phyloP scores from a whole-genome alignment of 1,284 basidiomycete species.

The Ceratobasidium theobromae region DNA sequence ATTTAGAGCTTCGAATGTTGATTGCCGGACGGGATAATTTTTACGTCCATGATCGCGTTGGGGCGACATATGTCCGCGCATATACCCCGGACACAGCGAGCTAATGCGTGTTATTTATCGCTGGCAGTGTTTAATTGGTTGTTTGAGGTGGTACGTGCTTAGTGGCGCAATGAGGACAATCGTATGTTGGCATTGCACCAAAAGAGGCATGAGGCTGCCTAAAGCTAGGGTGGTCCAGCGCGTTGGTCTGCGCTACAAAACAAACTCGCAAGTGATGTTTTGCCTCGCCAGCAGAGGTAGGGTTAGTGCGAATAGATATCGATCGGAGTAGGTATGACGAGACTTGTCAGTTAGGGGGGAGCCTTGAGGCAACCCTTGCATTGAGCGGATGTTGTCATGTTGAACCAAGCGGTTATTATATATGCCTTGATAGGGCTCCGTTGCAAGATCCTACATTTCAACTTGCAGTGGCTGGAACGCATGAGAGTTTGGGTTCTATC shows the following conservation, averaged over 20 bases:
- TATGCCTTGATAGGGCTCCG: too few relatives aligned
- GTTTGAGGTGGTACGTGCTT: neutral
- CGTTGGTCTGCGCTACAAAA: neutral
- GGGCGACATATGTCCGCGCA: conserved; percentile 2
- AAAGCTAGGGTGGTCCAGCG: neutral
- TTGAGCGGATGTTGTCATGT: too few relatives aligned
- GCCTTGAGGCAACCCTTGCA: too few relatives aligned
- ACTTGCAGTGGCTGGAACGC: too few relatives aligned
- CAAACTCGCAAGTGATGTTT: neutral
- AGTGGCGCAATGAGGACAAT: neutral
- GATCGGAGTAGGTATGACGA: too few relatives aligned
- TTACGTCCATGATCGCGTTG: neutral
- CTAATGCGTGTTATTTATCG: neutral
- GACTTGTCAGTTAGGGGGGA: too few relatives aligned
- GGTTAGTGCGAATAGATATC: too few relatives aligned
- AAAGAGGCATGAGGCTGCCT: neutral
- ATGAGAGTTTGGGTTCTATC: too few relatives aligned
- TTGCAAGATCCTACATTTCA: too few relatives aligned
- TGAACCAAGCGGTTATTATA: too few relatives aligned
- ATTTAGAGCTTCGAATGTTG: neutral
- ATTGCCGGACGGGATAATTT: conserved; percentile 19
- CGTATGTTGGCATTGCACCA: too few relatives aligned
- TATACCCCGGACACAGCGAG: neutral
- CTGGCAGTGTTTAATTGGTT: neutral
- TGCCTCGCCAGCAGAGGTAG: neutral